Percentiles rank a stretch among this genome's conserved stretches.
Conservation (phyloP, 805 yeast genomes). For the Suhomyces xylopsoci region DNA sequence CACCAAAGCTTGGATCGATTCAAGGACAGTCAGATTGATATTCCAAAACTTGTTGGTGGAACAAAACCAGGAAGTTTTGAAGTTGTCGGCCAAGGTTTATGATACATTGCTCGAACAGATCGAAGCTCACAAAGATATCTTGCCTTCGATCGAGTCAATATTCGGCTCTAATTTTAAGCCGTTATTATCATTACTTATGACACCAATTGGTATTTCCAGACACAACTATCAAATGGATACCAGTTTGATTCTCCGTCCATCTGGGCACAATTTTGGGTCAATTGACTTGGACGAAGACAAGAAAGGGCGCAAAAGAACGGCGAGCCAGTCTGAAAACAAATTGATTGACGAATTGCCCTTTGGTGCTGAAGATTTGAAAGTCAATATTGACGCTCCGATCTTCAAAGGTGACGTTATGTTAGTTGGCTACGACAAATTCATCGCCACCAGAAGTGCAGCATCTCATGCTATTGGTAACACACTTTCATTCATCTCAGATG, state of each 20-base stretch:
- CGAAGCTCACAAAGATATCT: conserved; percentile 19
- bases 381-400: conserved; percentile 92
- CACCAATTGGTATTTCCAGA: conserved; percentile 93
- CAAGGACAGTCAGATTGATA: conserved; percentile 66
- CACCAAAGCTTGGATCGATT: conserved; percentile 71
- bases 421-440: conserved; percentile 70
- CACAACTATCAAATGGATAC: conserved; percentile 83
- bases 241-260: conserved; percentile 71
- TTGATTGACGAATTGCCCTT: conserved; percentile 40
- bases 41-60: conserved; percentile 88
- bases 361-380: conserved; percentile 52
- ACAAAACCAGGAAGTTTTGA: conserved; percentile 72
- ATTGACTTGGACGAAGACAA: conserved; percentile 23
- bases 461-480: conserved; percentile 73
- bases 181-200: conserved; percentile 66
- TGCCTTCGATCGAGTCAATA: conserved; percentile 47
- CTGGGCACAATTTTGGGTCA: conserved; percentile 49
- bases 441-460: conserved; percentile 72
- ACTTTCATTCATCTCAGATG: conserved; percentile 46
- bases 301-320: conserved; percentile 51
- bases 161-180: conserved; percentile 59
- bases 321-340: conserved; percentile 4
- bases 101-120: conserved; percentile 50
- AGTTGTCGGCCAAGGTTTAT: conserved; percentile 63
- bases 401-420: conserved; percentile 86